Base-by-base conservation (phyloP, 768 basidiomycete genomes). In the Multifurca ochricompacta region DNA sequence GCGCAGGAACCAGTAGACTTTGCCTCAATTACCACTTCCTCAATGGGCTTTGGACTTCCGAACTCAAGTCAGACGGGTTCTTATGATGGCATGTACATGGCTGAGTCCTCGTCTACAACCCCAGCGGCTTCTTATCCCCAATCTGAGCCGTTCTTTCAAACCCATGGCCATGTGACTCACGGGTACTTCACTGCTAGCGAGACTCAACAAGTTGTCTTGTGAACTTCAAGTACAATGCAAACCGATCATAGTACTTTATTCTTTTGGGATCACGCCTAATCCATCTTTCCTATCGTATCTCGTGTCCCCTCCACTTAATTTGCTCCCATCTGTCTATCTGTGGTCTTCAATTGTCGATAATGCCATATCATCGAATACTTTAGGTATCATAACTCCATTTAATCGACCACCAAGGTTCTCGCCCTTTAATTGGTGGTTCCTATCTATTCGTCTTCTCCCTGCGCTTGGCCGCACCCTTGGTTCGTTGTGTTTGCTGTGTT, bases 81-180 rank as follows among this genome's bases (percentile, higher is more conserved):
- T 32, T 64, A 60, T 51, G 48, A 40, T 42, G 63, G 62, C 45
- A 49, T 65, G 56, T 68, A 67, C 58, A 58, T 66, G 44, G 61
- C 64, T 23, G 68, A 67, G 48, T 63, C 68, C 37, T 62, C 67
- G 54, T 64, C 67, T 51, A 61, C 54, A 50, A 60, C 53, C 37
- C 18, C 58, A 5, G 37, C 36, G 48, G 18, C 48, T 6, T 32
- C 57, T 7, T 48, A 45, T 28, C 19, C 52, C 21, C 45, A 56
- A n/a, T 13, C 18, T 13, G 32, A 41, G 25, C 21, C 53, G 16
- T 51, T 61, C 42, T 48, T 47, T 34, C 51, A 49, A 37, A 16
- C 49, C 3, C 56, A 49, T 18, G 49, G 44, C 3, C 56, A 49
- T 18, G 49, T 37, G 18, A 23, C 48, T 4, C 30, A 46, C 2